Evolutionary conservation across 768 basidiomycete genomes (phyloP).

Genomic region (Suillus paluster): DNA sequence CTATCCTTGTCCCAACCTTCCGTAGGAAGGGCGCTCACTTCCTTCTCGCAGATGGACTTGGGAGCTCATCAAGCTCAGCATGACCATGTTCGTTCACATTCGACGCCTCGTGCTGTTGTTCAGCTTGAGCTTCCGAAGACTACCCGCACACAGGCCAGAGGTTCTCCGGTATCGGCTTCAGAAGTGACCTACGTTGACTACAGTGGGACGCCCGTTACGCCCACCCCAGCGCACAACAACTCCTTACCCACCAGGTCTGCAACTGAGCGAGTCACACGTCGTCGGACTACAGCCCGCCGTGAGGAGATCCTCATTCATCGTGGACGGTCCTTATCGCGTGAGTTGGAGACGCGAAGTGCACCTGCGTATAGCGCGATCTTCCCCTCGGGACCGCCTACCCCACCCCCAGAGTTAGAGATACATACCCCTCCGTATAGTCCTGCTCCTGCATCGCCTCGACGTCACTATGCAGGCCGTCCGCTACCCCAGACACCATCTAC

Average conservation of each 20-base stretch:
- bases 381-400: slow-evolving; percentile 36
- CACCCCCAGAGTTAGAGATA: slow-evolving; percentile 25
- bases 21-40: slow-evolving; percentile 5
- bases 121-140: not conserved
- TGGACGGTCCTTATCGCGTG: slow-evolving; percentile 37
- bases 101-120: slow-evolving; percentile 1
- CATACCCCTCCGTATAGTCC: slow-evolving; percentile 8
- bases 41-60: slow-evolving; percentile 7
- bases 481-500: slow-evolving; percentile 37
- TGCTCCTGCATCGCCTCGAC: slow-evolving; percentile 32
- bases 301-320: slow-evolving; percentile 33
- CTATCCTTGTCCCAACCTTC: slow-evolving; percentile 4
- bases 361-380: slow-evolving; percentile 38
- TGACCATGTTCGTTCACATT: slow-evolving; percentile 6
- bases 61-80: not conserved
- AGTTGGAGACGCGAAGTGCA: slow-evolving; percentile 36
- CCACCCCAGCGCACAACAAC: slow-evolving; percentile 17
- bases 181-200: slow-evolving; percentile 30
- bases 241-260: slow-evolving; percentile 34
- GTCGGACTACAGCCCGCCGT: slow-evolving; percentile 28
- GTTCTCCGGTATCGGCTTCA: slow-evolving; percentile 25
- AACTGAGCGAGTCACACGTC: slow-evolving; percentile 36
- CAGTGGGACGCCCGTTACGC: slow-evolving; percentile 28
- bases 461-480: slow-evolving; percentile 37
- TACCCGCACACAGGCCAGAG: slow-evolving; percentile 3